Evolutionary conservation across 225 moss, liverwort and hornwort species (phyloP).

Genomic region (Rhytidiadelphus loreus): DNA sequence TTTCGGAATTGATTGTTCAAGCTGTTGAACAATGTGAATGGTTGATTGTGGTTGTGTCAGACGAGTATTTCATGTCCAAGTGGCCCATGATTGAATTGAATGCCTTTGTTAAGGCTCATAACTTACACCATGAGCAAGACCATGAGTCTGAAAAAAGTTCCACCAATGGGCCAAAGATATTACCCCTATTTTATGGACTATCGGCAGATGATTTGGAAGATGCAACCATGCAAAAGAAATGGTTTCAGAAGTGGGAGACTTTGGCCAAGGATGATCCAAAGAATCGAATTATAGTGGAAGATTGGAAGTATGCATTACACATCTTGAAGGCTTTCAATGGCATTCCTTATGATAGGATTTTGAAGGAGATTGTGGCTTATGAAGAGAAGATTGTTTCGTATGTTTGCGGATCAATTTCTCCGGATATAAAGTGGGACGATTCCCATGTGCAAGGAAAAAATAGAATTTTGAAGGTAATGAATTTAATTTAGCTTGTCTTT

Average conservation of each 20-base stretch:
- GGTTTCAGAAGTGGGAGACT: neutral
- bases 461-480: neutral
- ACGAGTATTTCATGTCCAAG: neutral
- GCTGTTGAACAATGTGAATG: neutral
- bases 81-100: neutral
- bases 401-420: neutral
- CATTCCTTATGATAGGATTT: neutral
- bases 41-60: neutral
- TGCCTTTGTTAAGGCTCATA: too few species aligned
- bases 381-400: neutral
- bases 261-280: neutral
- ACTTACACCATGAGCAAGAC: neutral
- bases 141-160: too few species aligned
- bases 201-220: neutral
- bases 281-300: neutral
- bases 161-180: neutral
- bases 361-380: neutral
- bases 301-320: neutral
- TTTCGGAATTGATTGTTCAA: neutral
- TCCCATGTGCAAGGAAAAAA: neutral
- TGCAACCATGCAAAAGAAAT: too few species aligned
- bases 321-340: neutral
- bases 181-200: neutral
- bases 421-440: neutral
- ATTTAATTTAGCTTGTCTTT: neutral